Percentiles rank a stretch among this genome's conserved stretches.
Evolutionary conservation across 345 rosid genomes (phyloP).

Genomic region (Capsella bursapastoris): DNA sequence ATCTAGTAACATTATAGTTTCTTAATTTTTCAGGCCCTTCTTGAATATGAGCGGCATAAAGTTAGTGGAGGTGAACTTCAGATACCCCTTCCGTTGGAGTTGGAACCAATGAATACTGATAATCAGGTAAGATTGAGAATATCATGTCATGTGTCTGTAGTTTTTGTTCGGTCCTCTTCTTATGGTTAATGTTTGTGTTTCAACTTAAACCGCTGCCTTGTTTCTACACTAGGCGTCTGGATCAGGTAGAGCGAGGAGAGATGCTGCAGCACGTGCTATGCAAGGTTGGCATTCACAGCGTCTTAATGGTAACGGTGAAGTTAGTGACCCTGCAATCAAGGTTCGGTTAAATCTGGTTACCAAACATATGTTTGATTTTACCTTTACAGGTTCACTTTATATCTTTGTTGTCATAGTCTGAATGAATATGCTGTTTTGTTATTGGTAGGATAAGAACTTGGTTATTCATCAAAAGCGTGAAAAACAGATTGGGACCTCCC

Average conservation of each 20-base stretch:
- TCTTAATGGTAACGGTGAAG: constrained; percentile 72
- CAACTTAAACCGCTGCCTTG: constrained; percentile 26
- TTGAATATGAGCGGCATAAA: constrained; percentile 88
- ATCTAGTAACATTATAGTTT: constrained; percentile 9
- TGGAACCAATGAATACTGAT: constrained; percentile 58
- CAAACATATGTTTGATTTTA: constrained; percentile 26
- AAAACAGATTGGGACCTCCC: constrained; percentile 67
- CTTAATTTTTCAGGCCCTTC: constrained; percentile 65
- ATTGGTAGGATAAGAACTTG: constrained; percentile 63
- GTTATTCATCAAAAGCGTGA: constrained; percentile 68
- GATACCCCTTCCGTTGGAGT: constrained; percentile 53
- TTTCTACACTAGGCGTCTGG: constrained; percentile 55
- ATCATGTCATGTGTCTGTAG: constrained; percentile 8
- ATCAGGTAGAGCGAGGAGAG: constrained; percentile 82
- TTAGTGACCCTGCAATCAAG: constrained; percentile 63
- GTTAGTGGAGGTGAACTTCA: constrained; percentile 63
- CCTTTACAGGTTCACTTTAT: constrained; percentile 2
- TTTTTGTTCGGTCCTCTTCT: constrained; percentile 7
- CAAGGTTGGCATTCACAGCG: constrained; percentile 97
- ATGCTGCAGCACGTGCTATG: constrained; percentile 94
- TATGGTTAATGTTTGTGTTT: constrained; percentile 7
- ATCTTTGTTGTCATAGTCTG: constrained; percentile 1
- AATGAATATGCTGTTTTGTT: constrained; percentile 39
- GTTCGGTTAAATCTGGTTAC: constrained; percentile 44
- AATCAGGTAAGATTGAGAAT: constrained; percentile 58